Evolutionary conservation across 2,329 filamentous ascomycete species (phyloP), one percentile per base, ranked within the genome.

Genomic region (Beauveria bassiana): DNA sequence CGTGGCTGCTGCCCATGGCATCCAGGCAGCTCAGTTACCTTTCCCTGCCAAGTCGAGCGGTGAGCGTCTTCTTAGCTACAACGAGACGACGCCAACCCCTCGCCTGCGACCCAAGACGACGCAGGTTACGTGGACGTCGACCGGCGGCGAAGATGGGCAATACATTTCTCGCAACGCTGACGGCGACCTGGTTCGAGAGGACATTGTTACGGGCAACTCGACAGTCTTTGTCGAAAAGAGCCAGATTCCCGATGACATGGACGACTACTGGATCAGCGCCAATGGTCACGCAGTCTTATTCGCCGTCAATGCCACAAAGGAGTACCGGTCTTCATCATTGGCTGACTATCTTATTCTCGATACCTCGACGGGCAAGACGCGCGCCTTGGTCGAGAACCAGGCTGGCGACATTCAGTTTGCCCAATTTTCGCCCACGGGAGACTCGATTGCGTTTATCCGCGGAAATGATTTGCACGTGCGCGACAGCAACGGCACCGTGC

Each of bases 261-360:
- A 75, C 63, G 81, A 84, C 49, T 88, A 85, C 70, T 85, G 78
- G 74, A 85, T 89, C 65, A 84, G 82, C 46, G 73, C 82, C 2
- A 84, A 87, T 67, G 76, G 81, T 7, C 79, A 78, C 24, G 79
- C 80, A 59, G 79, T 89, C 0, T 73, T 89, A 20, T 84, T 86
- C 73, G 78, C 86, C 1, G 79, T 83, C 59, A 89, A 89, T 67
- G 80, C 84, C 70, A 89, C 84, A 16, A 87, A 88, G 71, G 81
- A 87, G 69, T 89, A 89, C 68, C 83, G 87, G 1, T 75, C 88
- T 72, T 87, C 86, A 6, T 89, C 86, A 72, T 86, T 85, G 69
- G 82, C 86, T 40, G 80, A 89, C 69, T 90, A 89, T 70, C 79
- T 83, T 50, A 74, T 90, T 22, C 79, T 86, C 52, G 82, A 89